These are phyloP conservation scores for Gonapodya prolifera DNA, from an alignment of 192 early-diverging fungal genomes.

Conservation along the genomic window DNA sequence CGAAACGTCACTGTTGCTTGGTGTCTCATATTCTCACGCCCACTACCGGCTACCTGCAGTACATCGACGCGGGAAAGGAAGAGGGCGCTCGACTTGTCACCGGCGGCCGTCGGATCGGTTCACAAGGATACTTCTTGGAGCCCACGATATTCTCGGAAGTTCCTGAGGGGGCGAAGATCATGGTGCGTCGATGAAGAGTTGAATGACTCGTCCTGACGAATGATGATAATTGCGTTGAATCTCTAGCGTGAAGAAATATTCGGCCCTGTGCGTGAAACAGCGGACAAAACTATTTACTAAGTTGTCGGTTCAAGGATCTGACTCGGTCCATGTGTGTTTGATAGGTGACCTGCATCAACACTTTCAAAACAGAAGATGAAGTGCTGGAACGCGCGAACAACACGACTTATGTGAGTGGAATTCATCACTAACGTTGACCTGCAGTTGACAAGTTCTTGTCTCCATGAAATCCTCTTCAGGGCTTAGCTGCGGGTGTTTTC, in stretches of 20 bases:
- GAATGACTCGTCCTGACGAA: slow-evolving; percentile 48
- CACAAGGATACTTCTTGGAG: slow-evolving; percentile 48
- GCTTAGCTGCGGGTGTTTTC: background rate
- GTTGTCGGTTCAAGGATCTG: background rate
- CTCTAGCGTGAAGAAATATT: slow-evolving; percentile 79
- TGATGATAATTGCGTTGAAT: slow-evolving; percentile 41
- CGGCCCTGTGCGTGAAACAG: no score
- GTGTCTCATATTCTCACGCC: background rate
- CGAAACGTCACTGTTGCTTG: slow-evolving; percentile 5
- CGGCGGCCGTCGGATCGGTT: slow-evolving; percentile 38
- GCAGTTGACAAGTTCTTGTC: background rate
- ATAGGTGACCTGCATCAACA: slow-evolving; percentile 44
- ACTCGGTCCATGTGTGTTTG: background rate
- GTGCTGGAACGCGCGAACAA: slow-evolving; percentile 63
- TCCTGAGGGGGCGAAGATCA: slow-evolving; percentile 16
- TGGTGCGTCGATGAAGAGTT: no score
- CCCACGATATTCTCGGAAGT: slow-evolving; percentile 44
- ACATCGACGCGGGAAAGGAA: slow-evolving; percentile 45
- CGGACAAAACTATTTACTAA: no score
- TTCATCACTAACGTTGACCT: background rate
- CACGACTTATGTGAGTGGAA: slow-evolving; percentile 30
- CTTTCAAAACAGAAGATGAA: slow-evolving; percentile 67
- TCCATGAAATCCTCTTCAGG: background rate
- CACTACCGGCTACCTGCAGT: slow-evolving; percentile 5
- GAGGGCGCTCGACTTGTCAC: slow-evolving; percentile 56